A percentile compares a stretch with the other conserved stretches of the same genome.
phyloP scores from a whole-genome alignment of 495 filamentous ascomycete species.

The Alectoria sarmentosa region DNA sequence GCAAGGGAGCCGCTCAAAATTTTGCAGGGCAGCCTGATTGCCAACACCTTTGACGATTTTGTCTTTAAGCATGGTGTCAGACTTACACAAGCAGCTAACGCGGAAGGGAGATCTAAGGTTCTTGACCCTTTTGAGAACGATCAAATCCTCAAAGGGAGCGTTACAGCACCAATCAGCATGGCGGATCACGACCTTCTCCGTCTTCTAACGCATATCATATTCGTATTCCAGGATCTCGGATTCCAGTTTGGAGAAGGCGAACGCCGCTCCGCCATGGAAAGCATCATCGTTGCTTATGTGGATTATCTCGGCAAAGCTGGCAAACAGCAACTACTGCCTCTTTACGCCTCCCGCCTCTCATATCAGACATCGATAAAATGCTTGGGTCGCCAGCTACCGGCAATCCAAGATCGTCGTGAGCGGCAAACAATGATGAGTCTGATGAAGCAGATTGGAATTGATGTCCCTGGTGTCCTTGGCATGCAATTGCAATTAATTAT shows the following conservation, averaged over 20 bases:
- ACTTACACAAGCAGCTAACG: conserved; percentile 47
- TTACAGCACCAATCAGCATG: conserved; percentile 38
- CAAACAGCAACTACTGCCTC: conserved; percentile 67
- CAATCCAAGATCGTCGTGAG: conserved; percentile 51
- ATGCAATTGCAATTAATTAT: conserved; percentile 52
- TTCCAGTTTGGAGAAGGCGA: conserved; percentile 30
- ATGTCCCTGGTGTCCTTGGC: conserved; percentile 45
- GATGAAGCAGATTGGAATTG: conserved; percentile 47
- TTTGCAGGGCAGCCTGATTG: conserved; percentile 59
- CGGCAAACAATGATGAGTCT: conserved; percentile 42
- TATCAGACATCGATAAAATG: conserved; percentile 37
- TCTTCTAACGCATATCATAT: conserved; percentile 53
- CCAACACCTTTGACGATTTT: conserved; percentile 48
- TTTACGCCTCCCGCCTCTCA: conserved; percentile 76
- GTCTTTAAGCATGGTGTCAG: conserved; percentile 51
- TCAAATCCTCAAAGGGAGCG: conserved; percentile 19
- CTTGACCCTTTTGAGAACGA: conserved; percentile 33
- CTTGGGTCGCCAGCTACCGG: conserved; percentile 51
- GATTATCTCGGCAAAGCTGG: conserved; percentile 62
- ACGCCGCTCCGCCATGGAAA: conserved; percentile 42
- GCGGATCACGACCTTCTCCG: conserved; percentile 52
- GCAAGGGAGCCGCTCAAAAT: conserved; percentile 52
- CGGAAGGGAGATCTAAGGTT: conserved; percentile 40
- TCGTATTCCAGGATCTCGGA: conserved; percentile 40
- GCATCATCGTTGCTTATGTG: conserved; percentile 68